These are phyloP conservation scores for Debaryomyces prosopidis DNA, from an alignment of 805 yeast genomes.

Conservation along the genomic window DNA sequence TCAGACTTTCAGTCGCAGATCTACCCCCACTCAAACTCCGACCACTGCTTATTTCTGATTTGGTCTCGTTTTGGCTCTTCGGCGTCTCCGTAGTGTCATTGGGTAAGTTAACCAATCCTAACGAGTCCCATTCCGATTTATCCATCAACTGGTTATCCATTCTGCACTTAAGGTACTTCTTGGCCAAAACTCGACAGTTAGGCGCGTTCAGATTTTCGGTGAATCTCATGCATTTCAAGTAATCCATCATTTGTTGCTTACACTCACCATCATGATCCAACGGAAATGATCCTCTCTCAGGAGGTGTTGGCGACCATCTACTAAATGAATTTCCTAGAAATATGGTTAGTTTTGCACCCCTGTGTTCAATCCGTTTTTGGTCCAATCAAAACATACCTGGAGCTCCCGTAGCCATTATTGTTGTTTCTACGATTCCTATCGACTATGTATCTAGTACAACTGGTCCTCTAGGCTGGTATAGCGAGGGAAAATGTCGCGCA, in stretches of 20 bases:
- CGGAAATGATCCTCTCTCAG: conserved; percentile 96
- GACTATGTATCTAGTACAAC: too few species aligned
- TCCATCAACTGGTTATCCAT: conserved; percentile 70
- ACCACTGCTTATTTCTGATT: too few species aligned
- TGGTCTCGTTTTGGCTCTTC: too few species aligned
- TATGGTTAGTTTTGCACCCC: conserved; percentile 9
- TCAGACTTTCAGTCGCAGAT: too few species aligned
- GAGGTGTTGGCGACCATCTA: conserved; percentile 79
- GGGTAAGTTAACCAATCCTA: conserved; percentile 43
- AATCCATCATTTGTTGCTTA: conserved; percentile 67
- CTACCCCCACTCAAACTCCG: too few species aligned
- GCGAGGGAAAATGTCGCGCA: too few species aligned
- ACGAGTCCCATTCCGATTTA: conserved; percentile 41
- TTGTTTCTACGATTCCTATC: too few species aligned
- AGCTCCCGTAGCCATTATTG: conserved; percentile 37
- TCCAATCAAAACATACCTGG: conserved; percentile 34
- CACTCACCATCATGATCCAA: conserved; percentile 89
- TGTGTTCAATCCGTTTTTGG: too few species aligned
- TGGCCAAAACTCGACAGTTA: conserved; percentile 85
- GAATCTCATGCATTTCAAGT: conserved; percentile 73
- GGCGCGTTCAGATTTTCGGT: conserved; percentile 84
- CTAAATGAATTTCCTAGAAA: conserved; percentile 25
- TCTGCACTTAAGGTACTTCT: conserved; percentile 77
- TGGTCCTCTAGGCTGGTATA: too few species aligned
- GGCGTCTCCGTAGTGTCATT: conserved; percentile 7